Base-by-base conservation (phyloP, 805 yeast genomes). In the Saturnispora besseyi region DNA sequence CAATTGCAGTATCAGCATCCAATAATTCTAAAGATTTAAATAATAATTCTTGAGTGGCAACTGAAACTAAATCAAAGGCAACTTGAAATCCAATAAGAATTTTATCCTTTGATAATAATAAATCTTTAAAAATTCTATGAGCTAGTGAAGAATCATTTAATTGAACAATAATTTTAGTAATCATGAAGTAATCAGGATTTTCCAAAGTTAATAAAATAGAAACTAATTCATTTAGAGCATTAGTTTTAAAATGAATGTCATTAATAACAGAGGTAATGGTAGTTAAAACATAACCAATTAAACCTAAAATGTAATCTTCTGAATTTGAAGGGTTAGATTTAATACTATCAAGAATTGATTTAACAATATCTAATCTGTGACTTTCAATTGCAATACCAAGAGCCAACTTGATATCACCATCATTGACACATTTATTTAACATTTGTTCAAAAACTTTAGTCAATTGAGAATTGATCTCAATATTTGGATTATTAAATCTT, bases 341-440 rank as follows among this genome's bases (percentile, higher is more conserved):
- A n/a, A 41, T 13, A 21, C 66, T 63, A 15, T 64, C 61, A 55
- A 88, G 73, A 51, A 86, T 77, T 2, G 65, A 56, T 57, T 81
- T 80, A 41, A 88, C 84, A 49, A 88, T 74, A 67, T 91, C 98
- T 56, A 89, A 72, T 60, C 98, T 77, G 63, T 79, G 83, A 55
- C 95, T 82, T 64, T 93, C 99, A 53, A 93, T 70, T 1, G 97
- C 81, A 54, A 93, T 85, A 22, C 99, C 99, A 51, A 93, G 69
- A 1, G 96, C 96, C 59, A 89, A 76, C 62, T 81, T 83, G 56
- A 75, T 74, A 57, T 93, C 96, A 48, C 82, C 81, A 29, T 79
- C 72, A 7, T 69, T 70, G 34, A 84, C 78, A 67, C 97, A 90
- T 62, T 86, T 86, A 44, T 76, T 68, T 54, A 93, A 76, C 96